These are phyloP conservation scores for Pseudoneurospora amorphoporcata DNA, from an alignment of 495 filamentous ascomycete species.

Conservation along the genomic window DNA sequence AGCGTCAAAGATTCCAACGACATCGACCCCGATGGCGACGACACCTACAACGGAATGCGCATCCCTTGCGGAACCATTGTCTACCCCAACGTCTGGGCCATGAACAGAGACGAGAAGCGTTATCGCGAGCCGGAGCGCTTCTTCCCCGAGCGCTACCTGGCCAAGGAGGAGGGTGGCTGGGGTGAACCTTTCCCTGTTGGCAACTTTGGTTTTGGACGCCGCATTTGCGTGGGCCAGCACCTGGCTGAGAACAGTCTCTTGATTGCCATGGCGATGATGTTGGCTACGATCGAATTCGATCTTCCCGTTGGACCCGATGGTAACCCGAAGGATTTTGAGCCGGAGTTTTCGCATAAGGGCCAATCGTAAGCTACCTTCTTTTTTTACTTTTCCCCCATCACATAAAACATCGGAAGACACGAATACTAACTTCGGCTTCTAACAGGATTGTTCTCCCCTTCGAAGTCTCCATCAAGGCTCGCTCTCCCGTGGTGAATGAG, in stretches of 20 bases:
- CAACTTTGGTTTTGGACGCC: conserved; percentile 43
- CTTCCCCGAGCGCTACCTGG: conserved; percentile 36
- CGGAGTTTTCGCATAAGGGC: conserved; percentile 20
- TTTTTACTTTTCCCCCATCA: no score
- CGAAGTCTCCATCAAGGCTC: conserved; percentile 5
- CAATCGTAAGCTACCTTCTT: conserved; percentile 16
- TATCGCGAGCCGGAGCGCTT: conserved; percentile 33
- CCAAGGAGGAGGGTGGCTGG: conserved; percentile 31
- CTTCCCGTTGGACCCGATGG: conserved; percentile 18
- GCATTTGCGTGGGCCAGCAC: conserved; percentile 19
- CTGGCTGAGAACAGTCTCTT: conserved; percentile 23
- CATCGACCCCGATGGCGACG: conserved; percentile 28
- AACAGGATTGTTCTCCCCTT: conserved; percentile 18
- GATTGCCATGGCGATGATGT: conserved; percentile 18
- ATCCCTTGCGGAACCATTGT: conserved; percentile 39
- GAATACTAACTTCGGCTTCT: not conserved
- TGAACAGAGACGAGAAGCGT: conserved; percentile 29
- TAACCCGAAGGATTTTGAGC: conserved; percentile 14
- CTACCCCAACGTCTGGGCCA: conserved; percentile 38
- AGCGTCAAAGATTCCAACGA: conserved; percentile 11
- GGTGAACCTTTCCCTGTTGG: conserved; percentile 41
- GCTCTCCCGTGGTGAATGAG: conserved; percentile 1
- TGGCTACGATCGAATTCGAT: conserved; percentile 19
- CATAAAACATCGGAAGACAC: not conserved
- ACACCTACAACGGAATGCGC: conserved; percentile 38